A percentile compares a stretch with the other conserved stretches of the same genome.
These are phyloP conservation scores for Scedosporium dehoogii DNA, from an alignment of 2,329 filamentous ascomycete species.

Conservation along the genomic window DNA sequence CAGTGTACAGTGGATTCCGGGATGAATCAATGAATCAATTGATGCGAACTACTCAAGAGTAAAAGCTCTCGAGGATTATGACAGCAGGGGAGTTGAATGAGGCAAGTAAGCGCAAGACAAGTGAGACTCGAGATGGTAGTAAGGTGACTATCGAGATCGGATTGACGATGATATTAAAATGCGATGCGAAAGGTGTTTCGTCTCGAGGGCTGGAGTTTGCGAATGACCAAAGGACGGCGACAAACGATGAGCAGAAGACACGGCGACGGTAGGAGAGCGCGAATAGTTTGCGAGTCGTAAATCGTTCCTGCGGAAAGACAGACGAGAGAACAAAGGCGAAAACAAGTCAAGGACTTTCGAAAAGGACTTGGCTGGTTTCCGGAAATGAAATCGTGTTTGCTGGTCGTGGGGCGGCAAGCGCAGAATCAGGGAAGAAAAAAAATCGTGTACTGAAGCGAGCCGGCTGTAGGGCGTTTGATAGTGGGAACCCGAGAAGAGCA, in stretches of 20 bases:
- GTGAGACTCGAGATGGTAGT: background rate
- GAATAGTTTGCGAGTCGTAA: conserved; percentile 9
- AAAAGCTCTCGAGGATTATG: background rate
- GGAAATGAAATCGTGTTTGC: background rate
- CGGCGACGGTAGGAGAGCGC: conserved; percentile 14
- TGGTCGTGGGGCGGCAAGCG: background rate
- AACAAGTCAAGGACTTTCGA: background rate
- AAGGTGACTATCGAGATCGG: background rate
- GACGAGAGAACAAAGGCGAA: conserved; percentile 1
- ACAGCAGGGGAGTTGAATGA: background rate
- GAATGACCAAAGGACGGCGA: background rate
- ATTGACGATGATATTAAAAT: background rate
- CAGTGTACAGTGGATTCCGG: background rate
- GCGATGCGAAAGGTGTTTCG: background rate
- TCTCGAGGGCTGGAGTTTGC: background rate
- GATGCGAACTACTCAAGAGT: background rate
- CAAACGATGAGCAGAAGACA: conserved; percentile 8
- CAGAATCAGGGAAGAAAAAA: background rate
- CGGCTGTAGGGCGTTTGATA: conserved; percentile 6
- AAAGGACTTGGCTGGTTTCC: background rate
- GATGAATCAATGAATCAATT: background rate
- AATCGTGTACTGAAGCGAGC: conserved; percentile 6
- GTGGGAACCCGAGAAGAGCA: conserved; percentile 15
- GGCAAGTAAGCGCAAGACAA: conserved; percentile 1
- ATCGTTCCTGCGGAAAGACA: conserved; percentile 2